These are phyloP conservation scores for Vaucheria bursata DNA, from an alignment of 352 stramenopile genomes.

Conservation along the genomic window DNA sequence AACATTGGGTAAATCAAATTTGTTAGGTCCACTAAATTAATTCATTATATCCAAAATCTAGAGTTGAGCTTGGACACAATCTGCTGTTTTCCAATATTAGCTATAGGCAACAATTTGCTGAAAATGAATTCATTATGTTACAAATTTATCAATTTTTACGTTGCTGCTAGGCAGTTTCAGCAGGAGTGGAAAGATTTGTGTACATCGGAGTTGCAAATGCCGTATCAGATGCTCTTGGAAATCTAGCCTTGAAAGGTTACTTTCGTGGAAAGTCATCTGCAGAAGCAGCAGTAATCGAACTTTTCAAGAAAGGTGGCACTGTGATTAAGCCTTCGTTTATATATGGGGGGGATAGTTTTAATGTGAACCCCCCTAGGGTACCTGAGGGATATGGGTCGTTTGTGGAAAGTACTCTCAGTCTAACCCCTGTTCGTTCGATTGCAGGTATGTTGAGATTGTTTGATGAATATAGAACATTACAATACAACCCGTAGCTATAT, in stretches of 20 bases:
- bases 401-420: background rate
- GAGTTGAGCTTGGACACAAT: no score
- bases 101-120: no score
- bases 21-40: no score
- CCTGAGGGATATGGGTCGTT: background rate
- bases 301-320: background rate
- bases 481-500: no score
- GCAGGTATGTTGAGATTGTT: no score
- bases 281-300: background rate
- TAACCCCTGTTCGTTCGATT: background rate
- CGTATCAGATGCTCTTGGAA: background rate
- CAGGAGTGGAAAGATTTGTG: background rate
- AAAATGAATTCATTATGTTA: no score
- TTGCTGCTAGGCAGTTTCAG: background rate
- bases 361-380: background rate
- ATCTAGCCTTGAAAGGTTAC: background rate
- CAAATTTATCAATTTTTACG: no score
- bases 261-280: background rate
- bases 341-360: background rate
- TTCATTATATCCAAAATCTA: no score
- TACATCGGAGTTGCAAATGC: background rate
- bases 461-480: no score
- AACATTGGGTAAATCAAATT: no score
- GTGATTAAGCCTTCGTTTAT: constrained; percentile 3
- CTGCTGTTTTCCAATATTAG: no score